These are phyloP conservation scores for Lachancea fermentati DNA, from an alignment of 805 yeast species.

Conservation along the genomic window DNA sequence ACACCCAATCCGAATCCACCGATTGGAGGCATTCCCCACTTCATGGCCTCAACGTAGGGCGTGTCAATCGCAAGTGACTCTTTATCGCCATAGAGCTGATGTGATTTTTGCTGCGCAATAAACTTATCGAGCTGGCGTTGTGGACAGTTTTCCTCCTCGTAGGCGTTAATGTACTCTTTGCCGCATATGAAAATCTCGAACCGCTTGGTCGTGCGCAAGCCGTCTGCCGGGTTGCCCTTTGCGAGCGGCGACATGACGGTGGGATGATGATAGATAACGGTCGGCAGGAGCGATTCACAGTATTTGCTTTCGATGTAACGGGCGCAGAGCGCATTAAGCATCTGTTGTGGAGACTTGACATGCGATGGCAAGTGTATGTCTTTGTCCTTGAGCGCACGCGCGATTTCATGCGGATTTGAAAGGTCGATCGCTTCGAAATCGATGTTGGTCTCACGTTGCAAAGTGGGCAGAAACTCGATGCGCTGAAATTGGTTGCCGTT, in stretches of 20 bases:
- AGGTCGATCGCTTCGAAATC: constrained; percentile 31
- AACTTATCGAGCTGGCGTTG: constrained; percentile 62
- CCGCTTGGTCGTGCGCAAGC: constrained; percentile 47
- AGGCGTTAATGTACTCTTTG: constrained; percentile 82
- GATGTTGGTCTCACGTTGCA: constrained; percentile 19
- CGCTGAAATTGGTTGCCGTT: constrained; percentile 27
- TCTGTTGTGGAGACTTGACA: constrained; percentile 47
- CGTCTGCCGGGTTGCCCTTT: constrained; percentile 46
- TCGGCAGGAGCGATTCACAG: constrained; percentile 47
- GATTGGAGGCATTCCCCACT: constrained; percentile 94
- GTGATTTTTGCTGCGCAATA: constrained; percentile 46
- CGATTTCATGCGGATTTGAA: constrained; percentile 17
- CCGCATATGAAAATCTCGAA: constrained; percentile 83
- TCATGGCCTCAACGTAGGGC: constrained; percentile 68
- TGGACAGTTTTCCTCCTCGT: constrained; percentile 95
- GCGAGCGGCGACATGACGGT: constrained; percentile 82
- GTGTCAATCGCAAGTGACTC: constrained; percentile 71
- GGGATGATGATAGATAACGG: constrained; percentile 80
- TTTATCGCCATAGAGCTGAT: constrained; percentile 44
- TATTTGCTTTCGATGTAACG: constrained; percentile 55
- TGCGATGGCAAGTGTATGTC: constrained; percentile 27
- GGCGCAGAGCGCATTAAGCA: constrained; percentile 61
- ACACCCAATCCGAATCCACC: constrained; percentile 98
- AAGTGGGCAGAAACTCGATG: constrained; percentile 29
- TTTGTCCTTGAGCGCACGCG: constrained; percentile 1